Evolutionary conservation across 2,329 filamentous ascomycete species (phyloP).

Genomic region (Penicillium sp.): DNA sequence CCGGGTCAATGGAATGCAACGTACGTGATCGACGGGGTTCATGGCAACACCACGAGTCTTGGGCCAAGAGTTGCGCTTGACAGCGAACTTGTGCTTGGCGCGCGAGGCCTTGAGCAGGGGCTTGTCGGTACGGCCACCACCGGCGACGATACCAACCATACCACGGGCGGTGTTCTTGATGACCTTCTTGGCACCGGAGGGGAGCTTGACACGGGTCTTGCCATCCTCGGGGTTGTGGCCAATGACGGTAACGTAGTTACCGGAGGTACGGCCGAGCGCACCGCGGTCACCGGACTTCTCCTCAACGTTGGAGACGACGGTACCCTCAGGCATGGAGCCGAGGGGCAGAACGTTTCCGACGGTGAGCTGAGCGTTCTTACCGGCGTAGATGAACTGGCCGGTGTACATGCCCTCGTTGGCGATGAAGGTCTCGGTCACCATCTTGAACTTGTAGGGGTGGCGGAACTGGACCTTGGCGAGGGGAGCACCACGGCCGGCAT

Average conservation of each 20-base stretch:
- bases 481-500: constrained; percentile 95
- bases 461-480: constrained; percentile 97
- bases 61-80: constrained; percentile 99
- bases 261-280: constrained; percentile 92
- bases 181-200: constrained; percentile 98
- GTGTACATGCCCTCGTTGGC: constrained; percentile 99
- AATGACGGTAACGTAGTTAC: constrained; percentile 98
- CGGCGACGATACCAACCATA: constrained; percentile 99
- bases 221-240: constrained; percentile 98
- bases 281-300: constrained; percentile 98
- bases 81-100: constrained; percentile 99
- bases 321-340: constrained; percentile 95
- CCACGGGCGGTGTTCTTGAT: constrained; percentile 88
- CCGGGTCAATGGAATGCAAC: constrained; percentile 26
- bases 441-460: constrained; percentile 97
- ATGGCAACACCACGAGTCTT: constrained; percentile 99
- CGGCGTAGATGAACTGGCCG: constrained; percentile 99
- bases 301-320: constrained; percentile 98
- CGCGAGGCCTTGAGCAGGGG: constrained; percentile 98
- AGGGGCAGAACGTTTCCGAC: constrained; percentile 98
- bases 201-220: constrained; percentile 99
- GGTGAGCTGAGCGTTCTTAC: constrained; percentile 96
- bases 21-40: constrained; percentile 98
- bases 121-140: constrained; percentile 99
- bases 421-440: constrained; percentile 98